Conservation (phyloP, 352 stramenopile genomes). For the Salisapilia sapeloensis region DNA sequence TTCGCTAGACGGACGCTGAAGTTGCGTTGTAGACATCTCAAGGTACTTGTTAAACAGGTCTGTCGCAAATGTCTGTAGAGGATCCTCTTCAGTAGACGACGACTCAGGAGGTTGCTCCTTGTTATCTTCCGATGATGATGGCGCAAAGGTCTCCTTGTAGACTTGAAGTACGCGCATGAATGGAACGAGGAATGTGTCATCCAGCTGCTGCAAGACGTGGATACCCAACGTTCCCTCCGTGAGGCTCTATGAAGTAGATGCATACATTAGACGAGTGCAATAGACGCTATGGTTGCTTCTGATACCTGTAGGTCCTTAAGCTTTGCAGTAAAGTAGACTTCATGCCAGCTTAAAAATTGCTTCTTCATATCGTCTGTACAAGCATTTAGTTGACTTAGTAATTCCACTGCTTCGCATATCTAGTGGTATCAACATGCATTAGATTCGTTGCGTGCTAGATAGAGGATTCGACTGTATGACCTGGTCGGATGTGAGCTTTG, state of each 20-base stretch:
- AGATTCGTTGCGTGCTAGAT: not conserved
- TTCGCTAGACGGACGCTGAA: constrained; percentile 28
- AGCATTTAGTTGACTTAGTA: constrained; percentile 43
- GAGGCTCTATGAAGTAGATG: constrained; percentile 5
- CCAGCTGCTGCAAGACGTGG: constrained; percentile 33
- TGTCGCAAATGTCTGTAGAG: constrained; percentile 52
- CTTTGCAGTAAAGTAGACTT: constrained; percentile 59
- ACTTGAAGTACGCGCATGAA: constrained; percentile 39
- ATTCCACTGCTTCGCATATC: constrained; percentile 41
- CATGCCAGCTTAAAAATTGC: constrained; percentile 75
- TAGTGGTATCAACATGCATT: constrained; percentile 2
- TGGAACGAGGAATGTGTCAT: constrained; percentile 24
- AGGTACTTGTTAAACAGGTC: constrained; percentile 48
- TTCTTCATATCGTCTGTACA: constrained; percentile 64
- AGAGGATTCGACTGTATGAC: constrained; percentile 6
- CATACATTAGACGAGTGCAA: not conserved
- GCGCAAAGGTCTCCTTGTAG: constrained; percentile 49
- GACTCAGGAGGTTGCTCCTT: constrained; percentile 12
- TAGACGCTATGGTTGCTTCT: too few relatives aligned
- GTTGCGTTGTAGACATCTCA: constrained; percentile 24
- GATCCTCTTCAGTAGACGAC: constrained; percentile 33
- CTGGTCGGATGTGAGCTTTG: constrained; percentile 22
- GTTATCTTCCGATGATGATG: constrained; percentile 20
- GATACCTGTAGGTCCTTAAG: too few relatives aligned
- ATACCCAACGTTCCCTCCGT: constrained; percentile 24